Evolutionary conservation across 176 grass and related monocot species (phyloP).

Genomic region (Zea mays): DNA sequence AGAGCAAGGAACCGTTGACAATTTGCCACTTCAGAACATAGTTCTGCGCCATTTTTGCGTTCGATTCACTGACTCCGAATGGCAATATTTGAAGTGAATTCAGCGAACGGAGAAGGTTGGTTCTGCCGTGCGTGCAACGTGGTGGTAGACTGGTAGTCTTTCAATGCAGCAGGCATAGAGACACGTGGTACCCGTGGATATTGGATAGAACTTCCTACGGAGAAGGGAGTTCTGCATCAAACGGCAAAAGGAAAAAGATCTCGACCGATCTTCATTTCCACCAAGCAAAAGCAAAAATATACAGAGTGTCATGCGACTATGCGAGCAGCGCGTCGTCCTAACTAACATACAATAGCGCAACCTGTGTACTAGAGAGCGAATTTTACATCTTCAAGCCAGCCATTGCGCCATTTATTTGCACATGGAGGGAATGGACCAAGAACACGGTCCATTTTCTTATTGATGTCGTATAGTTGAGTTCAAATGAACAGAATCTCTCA

Average conservation of each 20-base stretch:
- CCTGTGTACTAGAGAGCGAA: background rate
- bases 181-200: background rate
- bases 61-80: background rate
- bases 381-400: background rate
- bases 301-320: background rate
- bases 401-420: background rate
- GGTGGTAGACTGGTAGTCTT: background rate
- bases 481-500: too few relatives aligned
- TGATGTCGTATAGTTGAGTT: constrained; percentile 9
- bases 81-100: too few relatives aligned
- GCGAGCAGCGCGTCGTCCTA: too few relatives aligned
- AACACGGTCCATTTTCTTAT: constrained; percentile 31
- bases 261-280: background rate
- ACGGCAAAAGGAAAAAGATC: background rate
- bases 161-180: background rate
- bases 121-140: background rate
- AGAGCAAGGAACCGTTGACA: too few relatives aligned
- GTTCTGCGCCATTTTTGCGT: background rate
- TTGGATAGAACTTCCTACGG: background rate
- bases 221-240: background rate
- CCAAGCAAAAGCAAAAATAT: background rate
- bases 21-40: background rate
- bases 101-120: background rate
- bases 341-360: background rate
- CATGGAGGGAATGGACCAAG: background rate